phyloP scores from a whole-genome alignment of 2,329 filamentous ascomycete species.

The Colletotrichum musae region DNA sequence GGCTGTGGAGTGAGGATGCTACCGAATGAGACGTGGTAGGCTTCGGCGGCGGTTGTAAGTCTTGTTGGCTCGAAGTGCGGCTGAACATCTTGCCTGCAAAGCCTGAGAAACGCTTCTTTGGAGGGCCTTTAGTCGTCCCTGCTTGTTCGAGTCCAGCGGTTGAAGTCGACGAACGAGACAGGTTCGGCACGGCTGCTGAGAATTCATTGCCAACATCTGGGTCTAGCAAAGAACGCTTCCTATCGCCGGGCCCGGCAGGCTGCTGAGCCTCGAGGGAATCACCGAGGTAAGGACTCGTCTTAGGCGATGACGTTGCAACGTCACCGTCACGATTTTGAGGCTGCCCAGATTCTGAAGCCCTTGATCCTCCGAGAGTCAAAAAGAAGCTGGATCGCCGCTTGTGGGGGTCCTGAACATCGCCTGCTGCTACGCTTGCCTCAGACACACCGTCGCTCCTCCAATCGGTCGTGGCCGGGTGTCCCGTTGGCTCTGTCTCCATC shows the following conservation, averaged over 20 bases:
- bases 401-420: constrained; percentile 55
- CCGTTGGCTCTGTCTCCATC: constrained; percentile 33
- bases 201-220: constrained; percentile 41
- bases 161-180: constrained; percentile 47
- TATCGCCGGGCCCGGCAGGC: constrained; percentile 47
- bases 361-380: constrained; percentile 46
- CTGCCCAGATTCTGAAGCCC: constrained; percentile 42
- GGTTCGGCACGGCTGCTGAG: constrained; percentile 28
- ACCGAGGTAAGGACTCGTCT: constrained; percentile 42
- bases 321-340: constrained; percentile 45
- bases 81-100: constrained; percentile 50
- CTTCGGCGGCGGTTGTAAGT: constrained; percentile 37
- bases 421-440: constrained; percentile 56
- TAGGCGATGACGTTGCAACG: constrained; percentile 20
- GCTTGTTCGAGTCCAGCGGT: constrained; percentile 43
- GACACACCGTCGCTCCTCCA: constrained; percentile 57
- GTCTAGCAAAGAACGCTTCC: constrained; percentile 58
- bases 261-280: constrained; percentile 41
- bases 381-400: constrained; percentile 58
- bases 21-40: constrained; percentile 44
- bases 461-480: constrained; percentile 27
- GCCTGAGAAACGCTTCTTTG: constrained; percentile 64
- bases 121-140: constrained; percentile 25
- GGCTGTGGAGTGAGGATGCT: constrained; percentile 43
- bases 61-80: constrained; percentile 43